Evolutionary conservation across 1,139 yeast genomes (phyloP), one percentile per base, ranked within the genome.

Genomic region (Magnusiomyces magnusii): DNA sequence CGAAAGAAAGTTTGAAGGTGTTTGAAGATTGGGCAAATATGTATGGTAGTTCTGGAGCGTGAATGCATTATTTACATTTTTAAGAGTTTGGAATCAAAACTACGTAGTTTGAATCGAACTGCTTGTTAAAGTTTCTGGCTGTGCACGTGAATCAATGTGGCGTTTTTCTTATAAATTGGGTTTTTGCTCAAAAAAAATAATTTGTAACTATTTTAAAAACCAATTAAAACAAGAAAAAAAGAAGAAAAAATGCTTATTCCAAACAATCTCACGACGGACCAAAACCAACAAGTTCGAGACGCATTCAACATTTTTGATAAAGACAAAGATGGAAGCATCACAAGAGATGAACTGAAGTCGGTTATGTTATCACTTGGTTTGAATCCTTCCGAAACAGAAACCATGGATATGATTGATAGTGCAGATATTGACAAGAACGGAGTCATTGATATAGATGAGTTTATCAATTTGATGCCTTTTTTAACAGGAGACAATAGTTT

Each of bases 301-400:
- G 99, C 99, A 10, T 93, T 93, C 73, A 89, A 97, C 60, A 82
- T 93, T 65, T 93, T 93, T 68, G 98, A 93, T 78, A 91, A 90
- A 75, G 97, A 93, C 73, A 87, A 92, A 69, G 98, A 92, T 76
- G 99, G 99, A 63, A 87, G 87, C 72, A 93, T 93, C 78, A 90
- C 97, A 63, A 88, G 97, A 68, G 85, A 89, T 71, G 99, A 93
- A 76, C 81, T 93, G 68, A 97, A 98, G 65, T 90, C 97, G 9
- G 99, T 93, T 59, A 93, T 93, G 99, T 85, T 99, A 76, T 88
- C 97, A 19, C 80, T 93, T 71, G 99, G 98, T 53, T 95, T 91
- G 76, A 92, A 92, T 70, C 99, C 99, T 39, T 86, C 96, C 51
- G 98, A 93, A 75, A 85, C 92, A 66, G 98, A 93, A 75, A 85